Percentiles rank a stretch among this genome's conserved stretches.
Evolutionary conservation across 139 green algal genomes (phyloP).

Genomic region (Spirogloea muscicola): DNA sequence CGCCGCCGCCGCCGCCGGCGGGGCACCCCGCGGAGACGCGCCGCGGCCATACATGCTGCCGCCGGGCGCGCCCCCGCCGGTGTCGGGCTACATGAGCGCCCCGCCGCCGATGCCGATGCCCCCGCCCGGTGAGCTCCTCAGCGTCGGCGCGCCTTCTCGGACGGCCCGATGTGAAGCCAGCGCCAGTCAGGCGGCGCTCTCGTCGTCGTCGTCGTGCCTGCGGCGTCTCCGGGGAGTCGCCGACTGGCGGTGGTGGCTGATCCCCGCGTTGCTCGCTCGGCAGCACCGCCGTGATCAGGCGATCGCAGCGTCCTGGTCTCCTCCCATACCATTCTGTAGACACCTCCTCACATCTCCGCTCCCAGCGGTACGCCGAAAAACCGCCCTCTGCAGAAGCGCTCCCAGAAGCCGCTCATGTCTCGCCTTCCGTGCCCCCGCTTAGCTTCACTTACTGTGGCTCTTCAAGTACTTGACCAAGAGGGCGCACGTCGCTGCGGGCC

Average conservation of each 20-base stretch:
- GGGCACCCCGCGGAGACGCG: neutral
- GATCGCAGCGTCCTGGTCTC: no score
- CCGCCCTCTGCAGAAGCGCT: no score
- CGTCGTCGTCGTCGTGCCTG: neutral
- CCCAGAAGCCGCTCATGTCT: no score
- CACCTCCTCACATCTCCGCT: no score
- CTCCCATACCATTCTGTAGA: no score
- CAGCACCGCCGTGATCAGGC: no score
- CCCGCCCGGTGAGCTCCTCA: neutral
- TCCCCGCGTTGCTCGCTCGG: neutral
- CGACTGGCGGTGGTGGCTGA: neutral
- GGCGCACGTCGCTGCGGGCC: no score
- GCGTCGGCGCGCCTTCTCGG: neutral
- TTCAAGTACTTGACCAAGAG: no score
- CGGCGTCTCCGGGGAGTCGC: neutral
- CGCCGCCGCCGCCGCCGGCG: neutral
- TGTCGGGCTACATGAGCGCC: conserved; percentile 20
- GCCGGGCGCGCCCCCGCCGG: conserved; percentile 6
- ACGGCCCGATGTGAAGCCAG: no score
- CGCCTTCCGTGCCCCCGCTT: no score
- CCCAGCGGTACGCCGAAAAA: no score
- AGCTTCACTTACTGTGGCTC: no score
- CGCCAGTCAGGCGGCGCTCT: neutral
- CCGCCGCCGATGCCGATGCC: conserved; percentile 13
- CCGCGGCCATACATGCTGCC: neutral